Conservation (phyloP, 2,329 filamentous ascomycete species). For the Paracorniculantispora psalliotae region DNA sequence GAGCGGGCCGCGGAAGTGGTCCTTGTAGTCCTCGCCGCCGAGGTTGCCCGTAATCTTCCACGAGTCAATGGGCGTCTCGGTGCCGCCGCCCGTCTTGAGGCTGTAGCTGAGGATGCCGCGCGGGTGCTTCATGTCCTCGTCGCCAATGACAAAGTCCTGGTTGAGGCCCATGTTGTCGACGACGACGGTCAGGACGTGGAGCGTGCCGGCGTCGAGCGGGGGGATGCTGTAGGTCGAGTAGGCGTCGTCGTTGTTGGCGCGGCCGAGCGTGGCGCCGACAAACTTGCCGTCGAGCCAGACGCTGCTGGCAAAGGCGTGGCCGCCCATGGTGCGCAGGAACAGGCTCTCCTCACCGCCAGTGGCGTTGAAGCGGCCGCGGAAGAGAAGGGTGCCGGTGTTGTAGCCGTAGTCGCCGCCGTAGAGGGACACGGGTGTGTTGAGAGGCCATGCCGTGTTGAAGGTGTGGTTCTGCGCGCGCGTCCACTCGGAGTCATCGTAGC, state of each 20-base stretch:
- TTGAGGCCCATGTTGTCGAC: slow-evolving; percentile 67
- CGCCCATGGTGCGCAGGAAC: slow-evolving; percentile 55
- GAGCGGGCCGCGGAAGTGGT: slow-evolving; percentile 52
- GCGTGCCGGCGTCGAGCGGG: slow-evolving; percentile 41
- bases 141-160: slow-evolving; percentile 53
- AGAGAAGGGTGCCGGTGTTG: slow-evolving; percentile 60
- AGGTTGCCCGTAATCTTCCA: slow-evolving; percentile 63
- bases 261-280: slow-evolving; percentile 58
- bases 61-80: slow-evolving; percentile 37
- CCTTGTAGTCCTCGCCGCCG: slow-evolving; percentile 53
- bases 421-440: slow-evolving; percentile 57
- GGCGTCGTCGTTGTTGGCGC: slow-evolving; percentile 39
- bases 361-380: slow-evolving; percentile 60
- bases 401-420: slow-evolving; percentile 68
- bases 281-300: slow-evolving; percentile 57
- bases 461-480: slow-evolving; percentile 32
- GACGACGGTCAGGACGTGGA: slow-evolving; percentile 59
- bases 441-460: slow-evolving; percentile 22
- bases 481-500: slow-evolving; percentile 37
- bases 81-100: slow-evolving; percentile 36
- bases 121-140: slow-evolving; percentile 52
- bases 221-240: slow-evolving; percentile 53
- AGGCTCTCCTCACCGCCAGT: slow-evolving; percentile 52
- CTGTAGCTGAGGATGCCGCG: slow-evolving; percentile 54
- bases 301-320: slow-evolving; percentile 58